These are phyloP conservation scores for Phytophthora citricola DNA, from an alignment of 352 stramenopile species.

Conservation along the genomic window DNA sequence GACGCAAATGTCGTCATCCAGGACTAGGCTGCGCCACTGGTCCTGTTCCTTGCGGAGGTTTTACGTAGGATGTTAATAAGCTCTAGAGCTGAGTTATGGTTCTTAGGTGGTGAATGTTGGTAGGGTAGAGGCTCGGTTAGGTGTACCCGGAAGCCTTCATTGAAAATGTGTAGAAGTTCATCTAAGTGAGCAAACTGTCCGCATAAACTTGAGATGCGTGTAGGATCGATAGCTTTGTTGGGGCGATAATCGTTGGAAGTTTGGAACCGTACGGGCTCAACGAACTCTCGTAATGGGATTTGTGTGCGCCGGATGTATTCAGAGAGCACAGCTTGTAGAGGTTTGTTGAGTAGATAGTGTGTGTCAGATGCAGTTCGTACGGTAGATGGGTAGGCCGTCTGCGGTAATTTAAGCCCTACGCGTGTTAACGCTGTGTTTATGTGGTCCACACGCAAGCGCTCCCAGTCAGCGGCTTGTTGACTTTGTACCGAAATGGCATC, in stretches of 20 bases:
- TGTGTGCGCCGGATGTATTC: not conserved
- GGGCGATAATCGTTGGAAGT: not conserved
- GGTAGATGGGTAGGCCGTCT: not conserved
- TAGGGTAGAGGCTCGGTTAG: not conserved
- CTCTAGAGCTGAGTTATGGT: not conserved
- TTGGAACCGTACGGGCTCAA: not conserved
- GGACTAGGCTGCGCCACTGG: not conserved
- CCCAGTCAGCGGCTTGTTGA: not conserved
- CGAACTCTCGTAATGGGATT: not conserved
- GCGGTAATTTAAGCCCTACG: not conserved
- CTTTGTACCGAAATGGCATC: not conserved
- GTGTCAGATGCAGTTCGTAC: not conserved
- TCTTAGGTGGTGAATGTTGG: not conserved
- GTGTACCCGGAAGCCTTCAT: not conserved
- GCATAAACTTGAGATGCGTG: not conserved
- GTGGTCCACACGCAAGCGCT: not conserved
- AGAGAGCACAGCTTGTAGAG: not conserved
- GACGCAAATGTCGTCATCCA: not conserved
- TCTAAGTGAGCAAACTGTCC: not conserved
- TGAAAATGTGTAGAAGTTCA: not conserved
- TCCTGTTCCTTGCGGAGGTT: not conserved
- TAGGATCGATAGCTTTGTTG: not conserved
- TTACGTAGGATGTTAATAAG: not conserved
- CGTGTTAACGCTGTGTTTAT: not conserved
- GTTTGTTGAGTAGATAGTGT: not conserved